phyloP scores from a whole-genome alignment of 306 rosid species.

The Rosa rugosa region DNA sequence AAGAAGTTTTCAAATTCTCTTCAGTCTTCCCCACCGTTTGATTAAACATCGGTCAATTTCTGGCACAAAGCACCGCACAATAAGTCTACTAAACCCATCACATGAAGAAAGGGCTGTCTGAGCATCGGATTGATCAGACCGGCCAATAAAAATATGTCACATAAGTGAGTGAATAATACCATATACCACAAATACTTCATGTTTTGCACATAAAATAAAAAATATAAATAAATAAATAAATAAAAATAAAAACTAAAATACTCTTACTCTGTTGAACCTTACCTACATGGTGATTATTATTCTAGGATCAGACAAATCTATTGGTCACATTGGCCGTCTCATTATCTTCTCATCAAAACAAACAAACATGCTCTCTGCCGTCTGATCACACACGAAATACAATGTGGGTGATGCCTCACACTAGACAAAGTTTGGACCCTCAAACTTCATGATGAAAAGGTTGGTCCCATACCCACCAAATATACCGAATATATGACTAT shows the following conservation, averaged over 20 bases:
- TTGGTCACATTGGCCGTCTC: neutral
- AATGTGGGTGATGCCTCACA: conserved; percentile 34
- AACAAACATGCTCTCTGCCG: conserved; percentile 27
- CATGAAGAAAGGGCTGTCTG: too few relatives aligned
- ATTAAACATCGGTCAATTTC: neutral
- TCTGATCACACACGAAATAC: conserved; percentile 28
- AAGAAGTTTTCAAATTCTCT: neutral
- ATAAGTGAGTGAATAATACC: too few relatives aligned
- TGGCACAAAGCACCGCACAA: conserved; percentile 14
- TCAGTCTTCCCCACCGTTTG: conserved; percentile 4
- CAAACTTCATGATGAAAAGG: conserved; percentile 41
- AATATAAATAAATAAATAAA: too few relatives aligned
- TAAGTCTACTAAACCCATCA: neutral
- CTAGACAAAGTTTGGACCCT: conserved; percentile 31
- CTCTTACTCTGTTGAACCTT: neutral
- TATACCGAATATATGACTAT: neutral
- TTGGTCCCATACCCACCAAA: conserved; percentile 42
- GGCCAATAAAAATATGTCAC: too few relatives aligned
- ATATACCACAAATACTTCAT: too few relatives aligned
- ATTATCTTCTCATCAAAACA: too few relatives aligned
- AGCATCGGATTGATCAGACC: too few relatives aligned
- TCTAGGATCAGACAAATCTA: neutral
- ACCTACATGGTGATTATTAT: neutral
- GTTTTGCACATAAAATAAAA: too few relatives aligned
- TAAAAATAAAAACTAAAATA: too few relatives aligned